Evolutionary conservation across 2,329 filamentous ascomycete genomes (phyloP).

Genomic region (Sporothrix brunneoviolacea): DNA sequence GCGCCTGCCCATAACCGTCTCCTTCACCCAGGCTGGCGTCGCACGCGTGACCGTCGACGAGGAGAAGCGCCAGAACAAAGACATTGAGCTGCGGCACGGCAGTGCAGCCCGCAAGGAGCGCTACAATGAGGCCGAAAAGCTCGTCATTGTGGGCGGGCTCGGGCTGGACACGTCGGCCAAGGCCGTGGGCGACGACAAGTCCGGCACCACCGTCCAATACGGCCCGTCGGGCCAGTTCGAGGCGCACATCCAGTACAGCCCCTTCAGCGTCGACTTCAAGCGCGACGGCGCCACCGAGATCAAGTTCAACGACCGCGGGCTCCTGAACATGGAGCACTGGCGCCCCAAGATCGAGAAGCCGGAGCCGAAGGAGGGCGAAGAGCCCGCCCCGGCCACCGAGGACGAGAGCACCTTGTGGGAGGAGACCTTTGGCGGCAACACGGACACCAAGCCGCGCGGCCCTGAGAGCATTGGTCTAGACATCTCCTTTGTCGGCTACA

Average conservation of each 20-base stretch:
- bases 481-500: constrained; percentile 85
- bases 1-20: constrained; percentile 73
- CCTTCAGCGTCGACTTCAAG: constrained; percentile 81
- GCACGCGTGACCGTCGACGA: constrained; percentile 87
- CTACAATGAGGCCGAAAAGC: constrained; percentile 86
- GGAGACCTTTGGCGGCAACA: constrained; percentile 90
- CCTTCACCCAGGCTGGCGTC: constrained; percentile 83
- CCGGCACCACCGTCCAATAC: constrained; percentile 69
- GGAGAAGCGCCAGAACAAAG: constrained; percentile 78
- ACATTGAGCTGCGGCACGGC: constrained; percentile 79
- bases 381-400: constrained; percentile 41
- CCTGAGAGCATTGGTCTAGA: constrained; percentile 89
- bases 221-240: constrained; percentile 71
- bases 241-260: constrained; percentile 74
- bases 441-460: constrained; percentile 88
- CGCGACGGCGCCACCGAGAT: constrained; percentile 75
- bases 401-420: constrained; percentile 98
- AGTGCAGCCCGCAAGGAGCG: constrained; percentile 84
- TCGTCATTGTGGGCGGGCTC: constrained; percentile 78
- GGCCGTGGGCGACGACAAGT: constrained; percentile 62
- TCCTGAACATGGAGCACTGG: constrained; percentile 95
- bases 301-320: constrained; percentile 81
- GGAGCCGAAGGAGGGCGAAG: constrained; percentile 45
- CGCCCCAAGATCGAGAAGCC: constrained; percentile 69
- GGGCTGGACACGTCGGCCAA: constrained; percentile 65